Evolutionary conservation across 208 protist genomes (phyloP), one percentile per base, ranked within the genome.

Genomic region (Crithidia fasciculata): DNA sequence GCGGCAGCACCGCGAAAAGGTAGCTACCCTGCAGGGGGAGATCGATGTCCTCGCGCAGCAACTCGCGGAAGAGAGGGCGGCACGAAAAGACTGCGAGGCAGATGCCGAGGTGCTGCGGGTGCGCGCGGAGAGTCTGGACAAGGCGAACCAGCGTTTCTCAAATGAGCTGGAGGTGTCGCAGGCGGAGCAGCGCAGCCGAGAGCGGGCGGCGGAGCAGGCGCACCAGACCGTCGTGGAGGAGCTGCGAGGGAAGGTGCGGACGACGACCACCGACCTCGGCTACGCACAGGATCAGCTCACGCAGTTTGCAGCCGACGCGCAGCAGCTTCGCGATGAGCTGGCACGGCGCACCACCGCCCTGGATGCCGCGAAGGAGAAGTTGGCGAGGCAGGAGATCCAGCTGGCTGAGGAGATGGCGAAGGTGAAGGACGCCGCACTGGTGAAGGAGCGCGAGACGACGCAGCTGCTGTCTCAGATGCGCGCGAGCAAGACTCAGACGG

Each of bases 271-370:
- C 6, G 90, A 95, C 43, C 55, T 89, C 10, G 69, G 83, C 69
- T 76, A 80, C 69, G 69, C 83, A 18, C 86, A 93, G 74, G 86
- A 95, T 62, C 78, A 94, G 71, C 54, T 86, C n/a, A 60, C 78
- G 36, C 88, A 92, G 77, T 76, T 80, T 40, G 74, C 84, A 10
- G 13, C 86, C 2, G 85, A 91, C 72, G 78, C 78, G 44, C 80
- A 90, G 68, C 66, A 80, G 52, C 73, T 92, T 10, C 78, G 72
- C 8, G 89, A 95, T 18, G 86, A 95, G 50, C 49, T 92, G 40
- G 74, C 74, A 10, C 67, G 64, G 28, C 89, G 81, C 58, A 64
- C 67, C 37, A 81, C 66, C 37, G 81, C 79, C 36, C 60, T 89
- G 36, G 81, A 87, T 39, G 71, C 58, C n/a, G 59, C 60, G 16